These are phyloP conservation scores for Phytophthora capsici DNA, from an alignment of 352 stramenopile species.

Conservation along the genomic window DNA sequence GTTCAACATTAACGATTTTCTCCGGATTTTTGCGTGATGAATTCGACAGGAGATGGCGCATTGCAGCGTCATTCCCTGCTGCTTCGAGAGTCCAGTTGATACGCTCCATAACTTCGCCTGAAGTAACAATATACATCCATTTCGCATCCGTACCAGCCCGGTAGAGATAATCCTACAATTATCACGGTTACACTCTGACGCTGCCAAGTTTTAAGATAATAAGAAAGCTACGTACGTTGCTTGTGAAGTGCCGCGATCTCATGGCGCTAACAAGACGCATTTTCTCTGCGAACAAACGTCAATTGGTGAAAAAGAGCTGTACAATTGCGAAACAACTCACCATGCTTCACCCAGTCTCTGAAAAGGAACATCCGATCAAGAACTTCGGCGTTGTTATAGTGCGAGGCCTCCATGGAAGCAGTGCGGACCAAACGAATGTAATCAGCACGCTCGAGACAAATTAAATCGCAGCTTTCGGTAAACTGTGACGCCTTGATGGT, in stretches of 20 bases:
- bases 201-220: background rate
- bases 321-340: constrained; percentile 28
- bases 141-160: constrained; percentile 66
- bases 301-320: background rate
- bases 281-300: constrained; percentile 47
- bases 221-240: constrained; percentile 45
- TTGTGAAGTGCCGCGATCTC: constrained; percentile 65
- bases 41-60: constrained; percentile 33
- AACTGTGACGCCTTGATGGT: constrained; percentile 76
- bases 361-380: constrained; percentile 82
- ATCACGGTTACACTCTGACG: background rate
- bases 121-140: constrained; percentile 78
- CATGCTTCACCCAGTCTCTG: constrained; percentile 71
- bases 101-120: constrained; percentile 71
- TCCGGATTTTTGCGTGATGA: constrained; percentile 52
- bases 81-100: constrained; percentile 61
- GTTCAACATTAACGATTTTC: constrained; percentile 76
- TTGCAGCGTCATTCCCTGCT: constrained; percentile 21
- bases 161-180: constrained; percentile 69
- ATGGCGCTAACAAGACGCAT: constrained; percentile 78
- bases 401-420: constrained; percentile 79
- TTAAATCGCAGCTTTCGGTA: constrained; percentile 65
- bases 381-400: constrained; percentile 80
- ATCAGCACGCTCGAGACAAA: constrained; percentile 74
- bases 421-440: constrained; percentile 77